Percentiles rank a stretch among this genome's conserved stretches.
Evolutionary conservation across 257 asterid species (phyloP).

Genomic region (Buddleja alternifolia): DNA sequence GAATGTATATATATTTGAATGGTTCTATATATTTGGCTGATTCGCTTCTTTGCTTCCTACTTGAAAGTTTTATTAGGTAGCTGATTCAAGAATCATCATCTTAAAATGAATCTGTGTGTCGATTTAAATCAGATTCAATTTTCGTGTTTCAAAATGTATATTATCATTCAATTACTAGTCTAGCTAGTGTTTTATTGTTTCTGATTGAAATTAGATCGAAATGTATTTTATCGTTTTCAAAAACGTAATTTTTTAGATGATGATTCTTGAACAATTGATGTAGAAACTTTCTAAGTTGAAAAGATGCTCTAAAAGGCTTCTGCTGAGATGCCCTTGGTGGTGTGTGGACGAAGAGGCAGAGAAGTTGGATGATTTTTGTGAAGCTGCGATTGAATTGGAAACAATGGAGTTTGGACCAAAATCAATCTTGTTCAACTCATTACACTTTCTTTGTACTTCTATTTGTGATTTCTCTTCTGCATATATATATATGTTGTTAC

Average conservation of each 20-base stretch:
- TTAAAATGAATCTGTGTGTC: too few relatives aligned
- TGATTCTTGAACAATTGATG: neutral
- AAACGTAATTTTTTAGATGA: neutral
- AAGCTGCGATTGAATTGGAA: neutral
- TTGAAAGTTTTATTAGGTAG: neutral
- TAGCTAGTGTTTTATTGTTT: too few relatives aligned
- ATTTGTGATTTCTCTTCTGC: neutral
- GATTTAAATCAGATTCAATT: too few relatives aligned
- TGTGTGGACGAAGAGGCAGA: slow-evolving; percentile 29
- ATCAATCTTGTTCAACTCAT: neutral
- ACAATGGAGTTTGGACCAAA: neutral
- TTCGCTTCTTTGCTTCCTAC: neutral
- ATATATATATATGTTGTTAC: too few relatives aligned
- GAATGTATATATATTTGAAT: too few relatives aligned
- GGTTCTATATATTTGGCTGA: neutral
- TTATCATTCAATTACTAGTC: too few relatives aligned
- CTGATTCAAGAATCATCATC: neutral
- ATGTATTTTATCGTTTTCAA: neutral
- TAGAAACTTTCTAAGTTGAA: neutral
- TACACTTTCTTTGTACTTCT: neutral
- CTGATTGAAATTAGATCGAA: neutral
- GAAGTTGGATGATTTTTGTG: slow-evolving; percentile 17
- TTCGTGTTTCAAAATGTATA: too few relatives aligned
- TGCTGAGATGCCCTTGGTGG: slow-evolving; percentile 12
- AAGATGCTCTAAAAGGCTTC: neutral